Base-by-base conservation (phyloP, 148 eudicot species). In the Mesembryanthemum crystallinum region DNA sequence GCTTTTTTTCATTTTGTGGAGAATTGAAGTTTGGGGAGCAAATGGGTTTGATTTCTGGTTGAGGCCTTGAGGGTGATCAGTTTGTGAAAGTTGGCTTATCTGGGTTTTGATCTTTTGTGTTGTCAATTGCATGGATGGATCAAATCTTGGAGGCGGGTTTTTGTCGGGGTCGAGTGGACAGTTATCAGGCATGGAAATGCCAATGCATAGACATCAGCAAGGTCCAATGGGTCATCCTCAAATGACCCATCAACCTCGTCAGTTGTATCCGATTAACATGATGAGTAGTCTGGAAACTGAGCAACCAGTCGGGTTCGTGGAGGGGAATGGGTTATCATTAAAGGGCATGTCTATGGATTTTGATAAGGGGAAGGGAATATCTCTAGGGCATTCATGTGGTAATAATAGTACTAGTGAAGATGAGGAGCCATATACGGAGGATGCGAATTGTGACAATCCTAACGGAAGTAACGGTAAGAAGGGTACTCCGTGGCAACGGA, bases 401-500 rank as follows among this genome's bases (percentile, higher is more conserved):
- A 75, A 70, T 70, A 77, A 73, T 52, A 79, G 58, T 37, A 63
- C 74, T 54, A 85, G 89, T 71, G 91, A 86, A 30, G 91, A 88
- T 39, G 91, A 86, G 72, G 91, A 86, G 57, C 82, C 82, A 0
- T 80, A 69, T 66, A 60, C 20, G 0, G 88, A 85, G 25, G 88
- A 85, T 67, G 83, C 52, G 69, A 79, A 72, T 65, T 81, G 84
- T 7, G 87, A 83, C 71, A 71, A 81, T 28, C 65, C 49, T 57
- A 55, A 35, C 74, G 72, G 75, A 42, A 37, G 9, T 7, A 80
- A 80, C 32, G 78, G 78, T 47, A 83, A 71, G 32, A 85, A 83
- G 73, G 85, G 81, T 62, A 74, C 85, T 52, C 85, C 85, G 13
- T 90, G 95, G 95, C 92, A 90, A 55, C 81, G 96, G 57, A 86